Evolutionary conservation across 1,284 basidiomycete genomes (phyloP).

Genomic region (Puccinia horiana): DNA sequence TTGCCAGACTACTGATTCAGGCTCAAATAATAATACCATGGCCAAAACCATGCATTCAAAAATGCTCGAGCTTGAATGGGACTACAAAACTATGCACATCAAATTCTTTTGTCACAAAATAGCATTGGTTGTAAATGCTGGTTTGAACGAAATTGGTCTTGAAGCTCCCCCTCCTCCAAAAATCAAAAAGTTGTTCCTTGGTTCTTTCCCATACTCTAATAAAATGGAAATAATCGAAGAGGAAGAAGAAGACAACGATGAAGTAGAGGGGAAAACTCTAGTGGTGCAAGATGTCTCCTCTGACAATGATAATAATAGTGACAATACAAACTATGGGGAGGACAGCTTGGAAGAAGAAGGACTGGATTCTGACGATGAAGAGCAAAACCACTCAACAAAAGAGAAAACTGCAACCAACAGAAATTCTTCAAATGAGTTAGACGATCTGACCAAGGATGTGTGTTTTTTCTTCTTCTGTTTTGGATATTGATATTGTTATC

Average conservation of each 20-base stretch:
- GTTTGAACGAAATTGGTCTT: background rate
- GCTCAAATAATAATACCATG: constrained; percentile 3
- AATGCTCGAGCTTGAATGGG: background rate
- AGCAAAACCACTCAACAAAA: background rate
- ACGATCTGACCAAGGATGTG: background rate
- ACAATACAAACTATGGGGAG: background rate
- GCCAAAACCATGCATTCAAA: background rate
- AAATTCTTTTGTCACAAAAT: constrained; percentile 7
- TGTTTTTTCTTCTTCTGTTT: background rate
- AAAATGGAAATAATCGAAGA: background rate
- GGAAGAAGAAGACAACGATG: background rate
- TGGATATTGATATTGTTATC: background rate
- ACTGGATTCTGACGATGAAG: background rate
- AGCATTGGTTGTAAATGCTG: constrained; percentile 21
- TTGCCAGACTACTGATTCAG: constrained; percentile 26
- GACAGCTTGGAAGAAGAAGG: no score
- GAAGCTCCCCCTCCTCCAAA: background rate
- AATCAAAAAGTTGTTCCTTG: background rate
- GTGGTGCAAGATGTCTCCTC: background rate
- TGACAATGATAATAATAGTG: background rate
- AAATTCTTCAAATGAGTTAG: background rate
- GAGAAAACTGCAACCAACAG: background rate
- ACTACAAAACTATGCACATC: background rate
- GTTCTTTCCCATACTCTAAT: background rate
- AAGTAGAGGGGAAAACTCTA: no score